These are phyloP conservation scores for Hypoxylon sp. DNA, from an alignment of 2,329 filamentous ascomycete genomes.

Conservation along the genomic window DNA sequence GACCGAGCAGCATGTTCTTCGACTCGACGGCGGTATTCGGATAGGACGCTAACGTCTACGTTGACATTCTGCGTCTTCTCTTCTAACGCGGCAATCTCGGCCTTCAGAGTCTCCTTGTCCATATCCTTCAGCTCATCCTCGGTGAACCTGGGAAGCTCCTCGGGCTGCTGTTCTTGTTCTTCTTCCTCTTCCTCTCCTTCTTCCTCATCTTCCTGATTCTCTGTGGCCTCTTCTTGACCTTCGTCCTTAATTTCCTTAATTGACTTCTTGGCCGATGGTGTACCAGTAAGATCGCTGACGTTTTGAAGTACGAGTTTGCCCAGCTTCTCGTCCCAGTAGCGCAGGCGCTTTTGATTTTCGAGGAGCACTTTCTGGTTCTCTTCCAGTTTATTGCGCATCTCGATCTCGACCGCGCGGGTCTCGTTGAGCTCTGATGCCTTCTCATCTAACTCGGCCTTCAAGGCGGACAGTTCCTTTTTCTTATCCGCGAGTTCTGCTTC, in stretches of 20 bases:
- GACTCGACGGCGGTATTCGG: slow-evolving; percentile 88
- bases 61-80: slow-evolving; percentile 85
- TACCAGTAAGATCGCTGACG: slow-evolving; percentile 75
- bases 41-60: slow-evolving; percentile 89
- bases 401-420: slow-evolving; percentile 90
- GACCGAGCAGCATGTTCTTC: slow-evolving; percentile 86
- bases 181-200: slow-evolving; percentile 43
- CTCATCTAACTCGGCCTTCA: slow-evolving; percentile 90
- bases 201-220: slow-evolving; percentile 42
- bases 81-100: slow-evolving; percentile 73
- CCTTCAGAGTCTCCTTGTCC: slow-evolving; percentile 72
- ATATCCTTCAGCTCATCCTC: slow-evolving; percentile 77
- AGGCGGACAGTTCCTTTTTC: slow-evolving; percentile 81
- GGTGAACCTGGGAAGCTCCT: slow-evolving; percentile 83
- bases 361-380: slow-evolving; percentile 90
- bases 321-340: slow-evolving; percentile 92
- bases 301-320: slow-evolving; percentile 87
- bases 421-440: slow-evolving; percentile 90
- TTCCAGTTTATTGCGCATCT: slow-evolving; percentile 98
- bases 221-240: slow-evolving; percentile 34
- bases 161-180: slow-evolving; percentile 55
- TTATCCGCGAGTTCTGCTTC: slow-evolving; percentile 82
- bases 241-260: slow-evolving; percentile 50
- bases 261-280: slow-evolving; percentile 51
- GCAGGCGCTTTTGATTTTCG: slow-evolving; percentile 87